phyloP scores from a whole-genome alignment of 2,329 filamentous ascomycete species.

The Hypoxylon sp. region DNA sequence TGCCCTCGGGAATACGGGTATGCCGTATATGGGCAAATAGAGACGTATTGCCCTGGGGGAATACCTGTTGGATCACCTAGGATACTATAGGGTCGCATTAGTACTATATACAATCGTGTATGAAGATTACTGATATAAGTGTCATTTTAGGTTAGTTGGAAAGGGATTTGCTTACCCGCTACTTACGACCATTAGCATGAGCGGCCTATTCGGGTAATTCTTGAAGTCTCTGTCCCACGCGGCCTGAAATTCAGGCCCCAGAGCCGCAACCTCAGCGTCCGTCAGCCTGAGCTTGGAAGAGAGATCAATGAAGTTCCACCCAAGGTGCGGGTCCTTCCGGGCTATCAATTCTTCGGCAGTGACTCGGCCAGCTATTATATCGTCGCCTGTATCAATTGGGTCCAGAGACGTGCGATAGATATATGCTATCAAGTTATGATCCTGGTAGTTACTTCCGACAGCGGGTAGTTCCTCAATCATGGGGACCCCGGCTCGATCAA shows the following conservation, averaged over 20 bases:
- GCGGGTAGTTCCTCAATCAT: constrained; percentile 66
- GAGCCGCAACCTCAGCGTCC: constrained; percentile 63
- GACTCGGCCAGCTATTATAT: constrained; percentile 50
- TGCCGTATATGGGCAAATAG: constrained; percentile 66
- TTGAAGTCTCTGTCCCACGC: constrained; percentile 67
- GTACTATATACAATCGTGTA: not conserved
- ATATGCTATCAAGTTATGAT: constrained; percentile 66
- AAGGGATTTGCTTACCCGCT: constrained; percentile 53
- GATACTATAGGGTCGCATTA: constrained; percentile 29
- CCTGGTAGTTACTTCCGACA: constrained; percentile 68
- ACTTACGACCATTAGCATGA: constrained; percentile 61
- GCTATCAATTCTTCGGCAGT: constrained; percentile 46
- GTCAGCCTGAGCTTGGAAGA: constrained; percentile 66
- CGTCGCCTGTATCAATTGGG: constrained; percentile 62
- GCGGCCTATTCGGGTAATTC: constrained; percentile 58
- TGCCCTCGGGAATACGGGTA: constrained; percentile 74
- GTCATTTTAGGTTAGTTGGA: constrained; percentile 32
- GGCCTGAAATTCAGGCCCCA: constrained; percentile 65
- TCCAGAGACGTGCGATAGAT: constrained; percentile 65
- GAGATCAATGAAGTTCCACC: constrained; percentile 69
- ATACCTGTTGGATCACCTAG: constrained; percentile 40
- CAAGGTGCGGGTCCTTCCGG: constrained; percentile 58
- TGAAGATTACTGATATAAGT: not conserved
- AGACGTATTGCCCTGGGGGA: constrained; percentile 63
- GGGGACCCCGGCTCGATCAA: constrained; percentile 61